Evolutionary conservation across 1,284 basidiomycete species (phyloP), one percentile per base, ranked within the genome.

Genomic region (Tetrapyrgos nigripes): DNA sequence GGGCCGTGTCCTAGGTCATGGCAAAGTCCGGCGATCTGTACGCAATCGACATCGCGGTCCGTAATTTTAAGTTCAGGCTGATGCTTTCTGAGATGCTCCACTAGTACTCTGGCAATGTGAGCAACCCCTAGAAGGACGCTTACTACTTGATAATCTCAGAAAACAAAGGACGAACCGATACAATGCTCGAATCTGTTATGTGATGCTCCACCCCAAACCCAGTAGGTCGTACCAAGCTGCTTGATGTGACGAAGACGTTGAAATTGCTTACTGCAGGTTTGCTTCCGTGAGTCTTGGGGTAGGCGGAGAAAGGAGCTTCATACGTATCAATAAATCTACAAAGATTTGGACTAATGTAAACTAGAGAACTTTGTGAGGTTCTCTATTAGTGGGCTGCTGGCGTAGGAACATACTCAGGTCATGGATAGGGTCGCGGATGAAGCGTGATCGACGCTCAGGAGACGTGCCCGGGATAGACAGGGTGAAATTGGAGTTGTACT

Each of bases 121-220:
- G 85, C 88, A 24, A 92, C 89, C 31, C 91, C 90, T 57, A 48
- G 29, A 8, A 52, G 17, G 59, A 23, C 10, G 31, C 26, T 35
- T 23, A 37, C 19, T 17, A 10, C 14, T 46, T 17, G 4, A 40
- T 49, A 37, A 29, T 17, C 24, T 26, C 14, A 37, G 14, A 23
- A 9, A 31, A 21, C 6, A 27, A 23, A 23, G 33, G 4, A 44
- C 54, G 13, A 58, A 89, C 91, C 91, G 21, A 93, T 76, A 60
- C 83, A 88, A 67, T 93, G 92, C 66, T 93, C 91, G 61, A 93
- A 93, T 0, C 91, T 81, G 62, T 87, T 92, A 67, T 93, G 92
- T 0, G 87, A 82, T 0, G 88, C 91, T 3, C 88, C 82, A 0
- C 87, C 85, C 83, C 89, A 93, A 23, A 93, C 88, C 62, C 84